These are phyloP conservation scores for Paecilomyces niveus DNA, from an alignment of 2,329 filamentous ascomycete species.

Conservation along the genomic window DNA sequence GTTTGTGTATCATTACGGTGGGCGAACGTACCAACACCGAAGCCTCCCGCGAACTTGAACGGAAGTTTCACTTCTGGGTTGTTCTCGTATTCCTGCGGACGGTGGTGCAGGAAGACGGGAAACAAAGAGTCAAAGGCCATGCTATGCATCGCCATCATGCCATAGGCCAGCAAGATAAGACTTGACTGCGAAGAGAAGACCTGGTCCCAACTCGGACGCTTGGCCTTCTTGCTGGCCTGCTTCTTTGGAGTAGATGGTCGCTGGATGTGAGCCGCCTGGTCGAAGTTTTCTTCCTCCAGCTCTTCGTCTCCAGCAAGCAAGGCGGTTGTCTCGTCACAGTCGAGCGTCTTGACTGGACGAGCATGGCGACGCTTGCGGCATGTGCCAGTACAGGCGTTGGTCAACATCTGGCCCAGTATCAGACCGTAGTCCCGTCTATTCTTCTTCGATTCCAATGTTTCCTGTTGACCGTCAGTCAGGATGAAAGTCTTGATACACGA, in stretches of 20 bases:
- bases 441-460: conserved; percentile 71
- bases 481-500: neutral
- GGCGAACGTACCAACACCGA: conserved; percentile 50
- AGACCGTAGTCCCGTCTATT: conserved; percentile 68
- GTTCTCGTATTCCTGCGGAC: conserved; percentile 46
- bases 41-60: conserved; percentile 76
- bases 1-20: neutral
- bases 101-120: conserved; percentile 81
- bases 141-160: conserved; percentile 71
- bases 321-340: conserved; percentile 23
- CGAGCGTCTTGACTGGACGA: conserved; percentile 3
- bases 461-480: conserved; percentile 35
- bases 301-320: conserved; percentile 20
- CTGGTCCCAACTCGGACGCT: conserved; percentile 46
- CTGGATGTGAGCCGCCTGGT: conserved; percentile 2
- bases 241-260: neutral
- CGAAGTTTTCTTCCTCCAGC: neutral
- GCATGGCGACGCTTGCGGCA: conserved; percentile 10
- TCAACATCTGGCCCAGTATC: conserved; percentile 61
- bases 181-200: conserved; percentile 69
- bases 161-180: conserved; percentile 70
- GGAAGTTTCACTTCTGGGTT: conserved; percentile 58
- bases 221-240: conserved; percentile 5
- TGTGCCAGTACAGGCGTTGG: conserved; percentile 29
- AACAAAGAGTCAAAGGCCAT: conserved; percentile 83